Percentiles rank a stretch among this genome's conserved stretches.
Evolutionary conservation across 1,284 basidiomycete genomes (phyloP).

Genomic region (Microbotryomycetes sp.): DNA sequence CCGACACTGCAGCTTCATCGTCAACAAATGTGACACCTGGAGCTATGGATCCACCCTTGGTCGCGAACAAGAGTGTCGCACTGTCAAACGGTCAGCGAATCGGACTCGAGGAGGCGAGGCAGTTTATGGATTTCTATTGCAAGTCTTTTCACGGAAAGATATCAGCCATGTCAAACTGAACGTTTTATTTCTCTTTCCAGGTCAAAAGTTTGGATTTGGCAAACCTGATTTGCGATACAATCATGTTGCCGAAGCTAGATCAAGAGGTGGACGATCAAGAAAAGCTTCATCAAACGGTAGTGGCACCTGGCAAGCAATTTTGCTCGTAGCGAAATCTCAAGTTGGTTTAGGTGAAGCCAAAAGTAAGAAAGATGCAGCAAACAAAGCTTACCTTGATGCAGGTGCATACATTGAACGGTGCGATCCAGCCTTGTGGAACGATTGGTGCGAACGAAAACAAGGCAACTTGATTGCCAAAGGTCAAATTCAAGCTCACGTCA

Average conservation of each 20-base stretch:
- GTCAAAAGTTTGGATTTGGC: slow-evolving; percentile 63
- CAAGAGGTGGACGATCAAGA: slow-evolving; percentile 22
- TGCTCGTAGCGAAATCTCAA: slow-evolving; percentile 69
- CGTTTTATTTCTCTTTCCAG: slow-evolving; percentile 1
- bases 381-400: slow-evolving; percentile 78
- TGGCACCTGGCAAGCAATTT: slow-evolving; percentile 66
- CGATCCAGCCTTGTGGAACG: slow-evolving; percentile 71
- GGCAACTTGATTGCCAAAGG: slow-evolving; percentile 41
- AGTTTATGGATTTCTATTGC: slow-evolving; percentile 95
- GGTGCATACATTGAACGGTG: slow-evolving; percentile 76
- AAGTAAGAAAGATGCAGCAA: slow-evolving; percentile 69
- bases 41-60: slow-evolving; percentile 37
- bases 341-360: slow-evolving; percentile 69
- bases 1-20: slow-evolving; percentile 14
- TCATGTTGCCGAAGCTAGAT: slow-evolving; percentile 33
- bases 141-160: slow-evolving; percentile 26
- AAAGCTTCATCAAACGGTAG: slow-evolving; percentile 28
- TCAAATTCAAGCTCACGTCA: slow-evolving; percentile 50
- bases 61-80: slow-evolving; percentile 21
- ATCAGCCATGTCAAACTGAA: no score
- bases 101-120: slow-evolving; percentile 67
- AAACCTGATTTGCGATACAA: slow-evolving; percentile 68
- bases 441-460: slow-evolving; percentile 48
- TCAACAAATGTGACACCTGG: slow-evolving; percentile 20
- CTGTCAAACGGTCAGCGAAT: slow-evolving; percentile 65